These are phyloP conservation scores for Adansonia digitata DNA, from an alignment of 345 rosid genomes.

Conservation along the genomic window DNA sequence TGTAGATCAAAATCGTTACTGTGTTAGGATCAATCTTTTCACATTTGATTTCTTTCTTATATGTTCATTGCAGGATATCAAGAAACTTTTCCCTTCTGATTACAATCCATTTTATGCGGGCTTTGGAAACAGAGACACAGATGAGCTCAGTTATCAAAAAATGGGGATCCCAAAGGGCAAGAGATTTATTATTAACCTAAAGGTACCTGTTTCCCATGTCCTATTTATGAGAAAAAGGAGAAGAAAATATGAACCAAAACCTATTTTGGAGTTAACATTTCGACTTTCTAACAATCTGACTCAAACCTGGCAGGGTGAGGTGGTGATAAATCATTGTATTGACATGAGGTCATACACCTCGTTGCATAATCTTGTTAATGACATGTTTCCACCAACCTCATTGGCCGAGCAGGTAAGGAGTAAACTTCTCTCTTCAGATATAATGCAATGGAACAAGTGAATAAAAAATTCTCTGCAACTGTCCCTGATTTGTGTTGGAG, in stretches of 20 bases:
- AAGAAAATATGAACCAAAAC: neutral
- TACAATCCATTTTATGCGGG: constrained; percentile 94
- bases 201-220: constrained; percentile 37
- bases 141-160: constrained; percentile 83
- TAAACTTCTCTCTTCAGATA: neutral
- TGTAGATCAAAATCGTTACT: neutral
- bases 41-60: neutral
- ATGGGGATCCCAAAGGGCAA: constrained; percentile 93
- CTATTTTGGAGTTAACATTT: neutral
- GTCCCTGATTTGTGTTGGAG: neutral
- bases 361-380: constrained; percentile 81
- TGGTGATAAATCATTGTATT: constrained; percentile 68
- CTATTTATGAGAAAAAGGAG: neutral
- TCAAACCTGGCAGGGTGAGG: constrained; percentile 65
- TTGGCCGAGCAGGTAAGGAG: constrained; percentile 64
- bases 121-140: constrained; percentile 88
- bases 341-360: constrained; percentile 78
- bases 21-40: neutral
- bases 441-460: neutral
- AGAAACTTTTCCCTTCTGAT: constrained; percentile 76
- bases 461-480: neutral
- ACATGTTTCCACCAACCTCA: constrained; percentile 88
- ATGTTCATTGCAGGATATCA: constrained; percentile 56
- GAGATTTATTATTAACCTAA: constrained; percentile 86
- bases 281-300: neutral